phyloP scores from a whole-genome alignment of 345 rosid species.

The Pistacia integerrima region DNA sequence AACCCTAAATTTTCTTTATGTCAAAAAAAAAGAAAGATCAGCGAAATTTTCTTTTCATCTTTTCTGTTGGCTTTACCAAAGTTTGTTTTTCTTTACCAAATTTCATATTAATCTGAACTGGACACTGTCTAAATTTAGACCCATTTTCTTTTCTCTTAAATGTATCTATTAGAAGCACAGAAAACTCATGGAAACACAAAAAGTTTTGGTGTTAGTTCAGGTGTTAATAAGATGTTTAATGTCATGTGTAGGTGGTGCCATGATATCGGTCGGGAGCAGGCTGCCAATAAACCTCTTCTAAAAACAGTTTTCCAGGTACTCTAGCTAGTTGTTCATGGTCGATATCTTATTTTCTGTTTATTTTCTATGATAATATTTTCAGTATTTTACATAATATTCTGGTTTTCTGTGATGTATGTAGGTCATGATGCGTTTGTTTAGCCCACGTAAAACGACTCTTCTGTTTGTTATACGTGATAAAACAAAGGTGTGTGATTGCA shows the following conservation, averaged over 20 bases:
- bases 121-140: background rate
- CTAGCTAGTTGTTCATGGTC: background rate
- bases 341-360: slow-evolving; percentile 10
- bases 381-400: background rate
- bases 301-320: slow-evolving; percentile 89
- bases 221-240: slow-evolving; percentile 22
- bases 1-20: no score
- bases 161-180: background rate
- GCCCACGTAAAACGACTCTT: slow-evolving; percentile 89
- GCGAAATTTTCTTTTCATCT: no score
- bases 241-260: slow-evolving; percentile 74
- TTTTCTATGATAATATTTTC: slow-evolving; percentile 5
- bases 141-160: background rate
- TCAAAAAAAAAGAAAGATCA: no score
- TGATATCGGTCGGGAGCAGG: slow-evolving; percentile 93
- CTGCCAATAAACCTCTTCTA: slow-evolving; percentile 86
- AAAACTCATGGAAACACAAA: background rate
- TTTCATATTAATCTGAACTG: background rate
- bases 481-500: slow-evolving; percentile 55
- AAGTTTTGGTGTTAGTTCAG: slow-evolving; percentile 13
- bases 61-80: background rate
- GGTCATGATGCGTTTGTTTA: slow-evolving; percentile 90
- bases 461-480: slow-evolving; percentile 91
- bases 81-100: background rate
- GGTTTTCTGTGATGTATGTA: slow-evolving; percentile 27